These are phyloP conservation scores for Diacronema lutheri DNA, from an alignment of 78 protist genomes.

Conservation along the genomic window DNA sequence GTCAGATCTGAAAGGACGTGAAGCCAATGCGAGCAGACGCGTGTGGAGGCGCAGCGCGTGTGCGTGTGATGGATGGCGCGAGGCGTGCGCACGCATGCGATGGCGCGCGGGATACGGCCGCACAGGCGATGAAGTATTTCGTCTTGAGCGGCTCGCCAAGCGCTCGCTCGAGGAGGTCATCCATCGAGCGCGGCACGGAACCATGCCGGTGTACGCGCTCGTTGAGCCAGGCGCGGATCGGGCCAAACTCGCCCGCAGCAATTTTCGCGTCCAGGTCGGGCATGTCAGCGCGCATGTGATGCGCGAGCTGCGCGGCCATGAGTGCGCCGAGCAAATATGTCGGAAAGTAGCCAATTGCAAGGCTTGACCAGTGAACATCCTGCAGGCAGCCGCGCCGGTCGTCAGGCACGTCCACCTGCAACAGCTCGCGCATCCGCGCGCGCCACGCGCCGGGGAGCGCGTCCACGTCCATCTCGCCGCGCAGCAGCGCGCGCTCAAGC, in stretches of 20 bases:
- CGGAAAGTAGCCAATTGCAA: constrained; percentile 50
- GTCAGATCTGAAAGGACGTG: too few species aligned
- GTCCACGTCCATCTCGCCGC: constrained; percentile 9
- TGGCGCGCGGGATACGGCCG: too few species aligned
- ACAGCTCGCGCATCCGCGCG: constrained; percentile 14
- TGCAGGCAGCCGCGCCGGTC: constrained; percentile 1
- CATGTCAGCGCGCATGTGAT: neutral
- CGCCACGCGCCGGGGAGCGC: constrained; percentile 24
- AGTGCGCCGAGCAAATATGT: constrained; percentile 33
- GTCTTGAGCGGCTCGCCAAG: too few species aligned
- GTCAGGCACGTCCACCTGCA: neutral
- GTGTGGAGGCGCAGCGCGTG: too few species aligned
- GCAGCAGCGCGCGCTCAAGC: constrained; percentile 40
- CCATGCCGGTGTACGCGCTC: too few species aligned
- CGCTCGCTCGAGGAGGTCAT: too few species aligned
- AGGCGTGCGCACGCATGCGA: too few species aligned
- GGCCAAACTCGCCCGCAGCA: neutral
- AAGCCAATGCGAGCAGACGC: too few species aligned
- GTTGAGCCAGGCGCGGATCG: too few species aligned
- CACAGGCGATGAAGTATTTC: too few species aligned
- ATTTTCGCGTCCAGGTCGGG: constrained; percentile 1
- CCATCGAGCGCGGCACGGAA: too few species aligned
- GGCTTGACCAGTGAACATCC: constrained; percentile 43
- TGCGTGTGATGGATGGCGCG: too few species aligned
- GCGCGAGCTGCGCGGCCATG: constrained; percentile 1